Evolutionary conservation across 2,329 filamentous ascomycete genomes (phyloP).

Genomic region (Fusarium sp.): DNA sequence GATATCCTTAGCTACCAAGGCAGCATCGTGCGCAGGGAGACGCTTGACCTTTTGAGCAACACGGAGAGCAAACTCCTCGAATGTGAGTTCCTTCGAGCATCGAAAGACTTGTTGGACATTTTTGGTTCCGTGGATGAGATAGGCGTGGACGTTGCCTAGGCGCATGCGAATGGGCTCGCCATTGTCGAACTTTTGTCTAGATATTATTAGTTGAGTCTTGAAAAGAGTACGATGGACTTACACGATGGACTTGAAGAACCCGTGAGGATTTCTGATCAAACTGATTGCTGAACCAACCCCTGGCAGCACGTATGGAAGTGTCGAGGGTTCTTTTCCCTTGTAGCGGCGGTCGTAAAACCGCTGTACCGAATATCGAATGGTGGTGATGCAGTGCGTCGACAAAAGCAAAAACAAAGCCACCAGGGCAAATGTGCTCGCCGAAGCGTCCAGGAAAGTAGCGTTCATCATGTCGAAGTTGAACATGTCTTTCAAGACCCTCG

Average conservation of each 20-base stretch:
- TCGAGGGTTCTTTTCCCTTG: slow-evolving; percentile 36
- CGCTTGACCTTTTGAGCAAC: slow-evolving; percentile 46
- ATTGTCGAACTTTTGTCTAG: slow-evolving; percentile 25
- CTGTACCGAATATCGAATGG: slow-evolving; percentile 33
- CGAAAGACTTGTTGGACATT: slow-evolving; percentile 43
- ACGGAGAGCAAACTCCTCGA: slow-evolving; percentile 43
- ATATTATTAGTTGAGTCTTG: neutral
- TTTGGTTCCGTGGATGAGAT: slow-evolving; percentile 39
- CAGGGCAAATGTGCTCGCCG: slow-evolving; percentile 7
- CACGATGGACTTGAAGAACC: slow-evolving; percentile 38
- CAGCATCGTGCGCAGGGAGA: slow-evolving; percentile 31
- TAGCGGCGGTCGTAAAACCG: slow-evolving; percentile 28
- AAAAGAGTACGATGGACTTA: neutral
- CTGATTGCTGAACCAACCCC: slow-evolving; percentile 35
- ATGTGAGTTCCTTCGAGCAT: slow-evolving; percentile 41
- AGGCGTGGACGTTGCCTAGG: slow-evolving; percentile 38
- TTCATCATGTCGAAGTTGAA: slow-evolving; percentile 20
- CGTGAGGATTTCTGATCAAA: slow-evolving; percentile 40
- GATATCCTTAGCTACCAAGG: slow-evolving; percentile 35
- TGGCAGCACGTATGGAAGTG: slow-evolving; percentile 36
- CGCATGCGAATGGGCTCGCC: slow-evolving; percentile 40
- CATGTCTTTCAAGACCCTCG: slow-evolving; percentile 15
- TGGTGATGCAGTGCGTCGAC: slow-evolving; percentile 35
- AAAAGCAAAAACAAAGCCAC: slow-evolving; percentile 24
- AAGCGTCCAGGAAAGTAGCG: neutral